A percentile compares a stretch with the other conserved stretches of the same genome.
phyloP scores from a whole-genome alignment of 2,329 filamentous ascomycete genomes.

The Aspergillus neotritici region DNA sequence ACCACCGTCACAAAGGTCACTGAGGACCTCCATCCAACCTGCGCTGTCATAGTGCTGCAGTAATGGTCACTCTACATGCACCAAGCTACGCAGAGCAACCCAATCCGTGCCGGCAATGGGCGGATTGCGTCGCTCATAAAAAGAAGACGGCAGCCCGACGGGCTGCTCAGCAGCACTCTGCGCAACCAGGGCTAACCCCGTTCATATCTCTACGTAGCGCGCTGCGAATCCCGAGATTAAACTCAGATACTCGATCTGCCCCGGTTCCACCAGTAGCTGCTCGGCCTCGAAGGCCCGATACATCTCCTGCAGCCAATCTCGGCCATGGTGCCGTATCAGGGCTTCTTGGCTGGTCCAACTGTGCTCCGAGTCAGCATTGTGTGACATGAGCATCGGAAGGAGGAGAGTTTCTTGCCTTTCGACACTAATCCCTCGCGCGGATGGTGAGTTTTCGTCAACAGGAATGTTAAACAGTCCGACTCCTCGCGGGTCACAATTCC shows the following conservation, averaged over 20 bases:
- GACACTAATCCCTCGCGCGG: not conserved
- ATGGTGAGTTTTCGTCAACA: not conserved
- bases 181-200: too few relatives aligned
- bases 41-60: not conserved
- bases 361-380: not conserved
- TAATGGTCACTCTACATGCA: too few relatives aligned
- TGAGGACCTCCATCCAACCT: slow-evolving; percentile 4
- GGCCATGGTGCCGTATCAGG: not conserved
- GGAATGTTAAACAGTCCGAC: slow-evolving; percentile 1
- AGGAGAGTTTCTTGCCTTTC: not conserved
- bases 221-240: not conserved
- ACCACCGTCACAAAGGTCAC: slow-evolving; percentile 6
- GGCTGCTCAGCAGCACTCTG: too few relatives aligned
- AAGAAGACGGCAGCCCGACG: too few relatives aligned
- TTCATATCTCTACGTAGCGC: not conserved
- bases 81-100: too few relatives aligned
- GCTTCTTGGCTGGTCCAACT: not conserved
- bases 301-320: slow-evolving; percentile 3
- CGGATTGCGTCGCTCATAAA: too few relatives aligned
- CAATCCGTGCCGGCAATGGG: too few relatives aligned
- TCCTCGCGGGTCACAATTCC: not conserved
- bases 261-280: not conserved
- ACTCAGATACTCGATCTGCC: slow-evolving; percentile 5
- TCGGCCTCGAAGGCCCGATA: slow-evolving; percentile 1
- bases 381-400: not conserved